Percentiles rank a stretch among this genome's conserved stretches.
Conservation (phyloP, 208 protist species). For the Trypanosoma scelopori region DNA sequence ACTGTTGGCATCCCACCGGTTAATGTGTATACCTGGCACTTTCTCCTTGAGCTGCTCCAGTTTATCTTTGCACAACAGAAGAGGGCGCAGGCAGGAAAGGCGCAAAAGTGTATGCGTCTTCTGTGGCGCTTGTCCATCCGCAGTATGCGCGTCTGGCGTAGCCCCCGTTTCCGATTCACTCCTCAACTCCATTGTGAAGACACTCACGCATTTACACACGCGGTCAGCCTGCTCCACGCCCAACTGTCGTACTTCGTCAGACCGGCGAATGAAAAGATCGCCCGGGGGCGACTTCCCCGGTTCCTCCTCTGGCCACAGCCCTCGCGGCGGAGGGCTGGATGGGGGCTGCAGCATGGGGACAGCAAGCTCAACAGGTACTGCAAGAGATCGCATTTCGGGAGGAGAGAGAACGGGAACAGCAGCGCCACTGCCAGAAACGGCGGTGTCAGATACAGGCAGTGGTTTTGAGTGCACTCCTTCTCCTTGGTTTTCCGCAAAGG, state of each 20-base stretch:
- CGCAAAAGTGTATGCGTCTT: constrained; percentile 25
- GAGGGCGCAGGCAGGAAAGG: constrained; percentile 46
- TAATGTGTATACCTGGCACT: constrained; percentile 43
- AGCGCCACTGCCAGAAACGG: constrained; percentile 1
- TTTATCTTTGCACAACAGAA: constrained; percentile 46
- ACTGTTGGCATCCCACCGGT: constrained; percentile 57
- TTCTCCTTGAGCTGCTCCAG: constrained; percentile 30
- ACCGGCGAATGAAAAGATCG: constrained; percentile 56
- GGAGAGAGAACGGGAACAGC: constrained; percentile 4
- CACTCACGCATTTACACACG: constrained; percentile 24
- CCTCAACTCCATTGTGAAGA: constrained; percentile 24
- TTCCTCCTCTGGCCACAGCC: neutral
- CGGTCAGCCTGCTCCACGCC: constrained; percentile 26
- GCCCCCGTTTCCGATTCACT: neutral
- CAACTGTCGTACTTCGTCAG: constrained; percentile 43
- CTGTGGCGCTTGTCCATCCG: neutral
- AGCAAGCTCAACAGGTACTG: constrained; percentile 13
- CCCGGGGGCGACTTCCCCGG: constrained; percentile 34
- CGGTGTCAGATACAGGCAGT: neutral
- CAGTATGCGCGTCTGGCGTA: neutral
- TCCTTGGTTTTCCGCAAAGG: neutral
- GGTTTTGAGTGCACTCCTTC: neutral
- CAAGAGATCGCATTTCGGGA: constrained; percentile 8
- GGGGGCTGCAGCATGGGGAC: constrained; percentile 9
- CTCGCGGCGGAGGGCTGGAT: constrained; percentile 8